Evolutionary conservation across 371 early-diverging fungal species (phyloP), one percentile per base, ranked within the genome.

Genomic region (Mucor circinelloides): DNA sequence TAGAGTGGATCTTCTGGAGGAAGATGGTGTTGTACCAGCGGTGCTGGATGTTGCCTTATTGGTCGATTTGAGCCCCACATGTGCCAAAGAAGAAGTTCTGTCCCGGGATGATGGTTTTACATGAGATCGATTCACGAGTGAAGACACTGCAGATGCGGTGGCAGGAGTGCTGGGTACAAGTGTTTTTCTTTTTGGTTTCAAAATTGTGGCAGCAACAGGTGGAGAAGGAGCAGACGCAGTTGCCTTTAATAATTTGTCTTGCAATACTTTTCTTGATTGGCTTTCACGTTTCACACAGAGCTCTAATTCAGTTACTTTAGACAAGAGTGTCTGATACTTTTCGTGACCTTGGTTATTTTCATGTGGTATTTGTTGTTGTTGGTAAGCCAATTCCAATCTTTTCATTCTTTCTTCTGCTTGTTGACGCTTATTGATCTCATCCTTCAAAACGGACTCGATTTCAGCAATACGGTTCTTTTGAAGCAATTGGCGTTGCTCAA

Each of bases 351-450:
- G 21, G 17, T 15, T n/a, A 17, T 23, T 30, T 50, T 32, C 32
- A 19, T 28, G 23, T 40, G 60, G 28, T 50, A 50, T 48, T 50
- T 62, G 64, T 57, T 64, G 38, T 19, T 44, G 58, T 31, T 32
- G 17, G 28, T 64, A 64, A n/a, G 55, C 38, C 5, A 13, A 28
- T 19, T 68, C 69, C n/a, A 66, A 52, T 27, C 34, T 48, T 36
- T 63, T 62, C 62, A 63, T 52, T n/a, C 54, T 56, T 13, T 54
- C 63, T 61, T 73, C 66, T 7, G 67, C 62, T 30, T 44, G 15
- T 30, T 69, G 48, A 17, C 76, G 72, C 17, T 68, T 69, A 15
- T 58, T 60, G 3, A 46, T 57, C 63, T 79, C 75, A 54, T 77
- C 66, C 32, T 71, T 40, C n/a, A 79, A 48, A 0, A 74, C 15